Evolutionary conservation across 306 rosid genomes (phyloP).

Genomic region (Trifolium repens): DNA sequence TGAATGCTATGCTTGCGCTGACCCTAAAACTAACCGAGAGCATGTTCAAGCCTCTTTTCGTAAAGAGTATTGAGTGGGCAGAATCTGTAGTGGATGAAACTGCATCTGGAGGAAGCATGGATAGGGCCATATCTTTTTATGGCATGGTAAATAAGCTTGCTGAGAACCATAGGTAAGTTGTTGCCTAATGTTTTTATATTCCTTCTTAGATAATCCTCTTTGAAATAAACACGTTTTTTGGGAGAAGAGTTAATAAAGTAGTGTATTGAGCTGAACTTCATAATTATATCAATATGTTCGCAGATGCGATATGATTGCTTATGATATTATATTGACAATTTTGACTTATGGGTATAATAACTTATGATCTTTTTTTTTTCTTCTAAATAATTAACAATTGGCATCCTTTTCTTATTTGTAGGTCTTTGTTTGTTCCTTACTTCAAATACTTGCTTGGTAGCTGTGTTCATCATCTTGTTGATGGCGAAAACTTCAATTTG

Average conservation of each 20-base stretch:
- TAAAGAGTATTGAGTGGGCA: conserved; percentile 91
- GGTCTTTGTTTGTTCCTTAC: conserved; percentile 95
- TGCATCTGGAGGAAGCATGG: conserved; percentile 54
- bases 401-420: conserved; percentile 45
- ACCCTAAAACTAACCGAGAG: conserved; percentile 90
- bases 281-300: conserved; percentile 5
- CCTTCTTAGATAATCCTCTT: not conserved
- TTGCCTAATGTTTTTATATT: conserved; percentile 8
- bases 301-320: conserved; percentile 15
- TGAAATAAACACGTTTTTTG: conserved; percentile 6
- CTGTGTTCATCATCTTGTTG: conserved; percentile 70
- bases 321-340: not conserved
- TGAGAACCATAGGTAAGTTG: conserved; percentile 81
- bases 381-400: conserved; percentile 5
- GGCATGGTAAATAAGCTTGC: conserved; percentile 81
- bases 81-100: conserved; percentile 64
- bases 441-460: conserved; percentile 82
- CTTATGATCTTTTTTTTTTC: conserved; percentile 7
- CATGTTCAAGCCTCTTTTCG: conserved; percentile 84
- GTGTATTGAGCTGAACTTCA: not conserved
- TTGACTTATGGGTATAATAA: not conserved
- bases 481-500: conserved; percentile 51
- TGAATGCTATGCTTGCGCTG: conserved; percentile 61
- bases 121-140: conserved; percentile 85
- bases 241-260: conserved; percentile 26